Evolutionary conservation across 257 asterid species (phyloP).

Genomic region (Ballota nigra): DNA sequence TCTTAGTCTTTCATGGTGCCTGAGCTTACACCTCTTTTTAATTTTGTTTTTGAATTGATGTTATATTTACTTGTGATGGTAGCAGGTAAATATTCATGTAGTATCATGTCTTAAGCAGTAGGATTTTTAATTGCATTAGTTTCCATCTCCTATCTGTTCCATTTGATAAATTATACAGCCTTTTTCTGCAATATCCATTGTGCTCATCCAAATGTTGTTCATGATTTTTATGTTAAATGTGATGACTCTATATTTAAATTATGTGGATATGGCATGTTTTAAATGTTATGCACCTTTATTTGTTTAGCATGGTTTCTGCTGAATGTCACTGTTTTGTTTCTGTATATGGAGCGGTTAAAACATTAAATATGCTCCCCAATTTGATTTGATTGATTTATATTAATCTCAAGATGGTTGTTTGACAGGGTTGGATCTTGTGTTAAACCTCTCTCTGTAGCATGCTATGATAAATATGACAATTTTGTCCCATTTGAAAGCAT

Average conservation of each 20-base stretch:
- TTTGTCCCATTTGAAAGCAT: constrained; percentile 28
- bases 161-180: neutral
- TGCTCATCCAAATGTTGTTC: neutral
- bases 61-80: too few relatives aligned
- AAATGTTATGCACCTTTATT: neutral
- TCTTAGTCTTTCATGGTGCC: too few relatives aligned
- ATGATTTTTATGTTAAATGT: neutral
- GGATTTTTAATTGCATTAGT: neutral
- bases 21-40: too few relatives aligned
- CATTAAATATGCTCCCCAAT: neutral
- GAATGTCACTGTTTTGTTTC: neutral
- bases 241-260: neutral
- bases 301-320: neutral
- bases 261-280: neutral
- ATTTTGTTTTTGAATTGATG: too few relatives aligned
- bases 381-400: neutral
- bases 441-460: constrained; percentile 38
- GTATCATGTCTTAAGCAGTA: neutral
- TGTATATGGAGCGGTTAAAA: neutral
- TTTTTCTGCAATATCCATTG: neutral
- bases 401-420: constrained; percentile 8
- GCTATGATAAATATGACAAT: constrained; percentile 49
- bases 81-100: neutral
- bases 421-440: constrained; percentile 53
- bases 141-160: neutral